Conservation (phyloP, 1,139 yeast genomes). For the Suhomyces yuchorum region DNA sequence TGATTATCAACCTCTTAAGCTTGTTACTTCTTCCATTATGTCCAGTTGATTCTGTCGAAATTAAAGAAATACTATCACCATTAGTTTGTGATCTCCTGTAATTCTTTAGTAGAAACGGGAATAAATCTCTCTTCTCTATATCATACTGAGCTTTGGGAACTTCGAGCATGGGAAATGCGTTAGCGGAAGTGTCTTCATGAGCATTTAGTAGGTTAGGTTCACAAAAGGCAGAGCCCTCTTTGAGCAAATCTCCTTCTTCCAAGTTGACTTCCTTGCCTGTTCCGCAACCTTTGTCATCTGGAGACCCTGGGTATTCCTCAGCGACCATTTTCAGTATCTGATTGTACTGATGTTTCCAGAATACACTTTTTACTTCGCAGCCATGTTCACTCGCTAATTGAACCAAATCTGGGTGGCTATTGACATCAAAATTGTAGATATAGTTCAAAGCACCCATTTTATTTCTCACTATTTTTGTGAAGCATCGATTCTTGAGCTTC, state of each 20-base stretch:
- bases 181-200: not conserved
- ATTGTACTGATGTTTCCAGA: not conserved
- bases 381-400: not conserved
- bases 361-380: not conserved
- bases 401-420: not conserved
- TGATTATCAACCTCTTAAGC: not conserved
- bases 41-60: not conserved
- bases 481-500: not conserved
- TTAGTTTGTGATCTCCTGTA: not conserved
- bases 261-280: too few species aligned
- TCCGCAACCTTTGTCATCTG: too few species aligned
- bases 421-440: not conserved
- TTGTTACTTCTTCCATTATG: not conserved
- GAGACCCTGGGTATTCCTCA: not conserved
- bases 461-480: not conserved
- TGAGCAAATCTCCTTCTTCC: too few species aligned
- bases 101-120: not conserved
- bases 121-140: not conserved
- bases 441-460: not conserved
- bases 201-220: not conserved
- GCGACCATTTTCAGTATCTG: not conserved
- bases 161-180: not conserved
- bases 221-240: not conserved
- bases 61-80: slow-evolving; percentile 1
- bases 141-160: not conserved